phyloP scores from a whole-genome alignment of 2,329 filamentous ascomycete genomes.

The Didymella lethalis region DNA sequence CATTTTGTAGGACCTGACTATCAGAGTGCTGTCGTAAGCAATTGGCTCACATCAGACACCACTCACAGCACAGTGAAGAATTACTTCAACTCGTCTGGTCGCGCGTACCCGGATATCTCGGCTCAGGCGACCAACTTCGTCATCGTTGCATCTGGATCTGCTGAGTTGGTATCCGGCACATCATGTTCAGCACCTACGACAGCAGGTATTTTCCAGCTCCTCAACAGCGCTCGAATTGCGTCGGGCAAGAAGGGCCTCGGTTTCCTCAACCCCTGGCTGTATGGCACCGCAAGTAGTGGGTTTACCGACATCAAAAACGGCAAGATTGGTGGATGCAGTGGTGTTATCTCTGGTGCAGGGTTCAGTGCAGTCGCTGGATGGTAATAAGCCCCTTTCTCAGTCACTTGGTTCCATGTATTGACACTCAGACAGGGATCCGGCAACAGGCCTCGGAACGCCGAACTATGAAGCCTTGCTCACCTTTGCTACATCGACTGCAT shows the following conservation, averaged over 20 bases:
- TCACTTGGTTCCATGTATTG: no score
- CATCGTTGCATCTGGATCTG: constrained; percentile 28
- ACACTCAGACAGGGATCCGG: constrained; percentile 49
- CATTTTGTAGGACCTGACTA: constrained; percentile 40
- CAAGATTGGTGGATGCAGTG: constrained; percentile 31
- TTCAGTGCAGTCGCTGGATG: constrained; percentile 43
- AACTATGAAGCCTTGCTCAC: constrained; percentile 47
- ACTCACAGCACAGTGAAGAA: constrained; percentile 44
- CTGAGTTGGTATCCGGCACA: constrained; percentile 28
- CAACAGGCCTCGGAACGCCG: constrained; percentile 60
- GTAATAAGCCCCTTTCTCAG: no score
- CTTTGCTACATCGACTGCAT: constrained; percentile 25
- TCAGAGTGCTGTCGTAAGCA: constrained; percentile 52
- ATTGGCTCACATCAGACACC: constrained; percentile 54
- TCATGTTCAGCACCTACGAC: constrained; percentile 33
- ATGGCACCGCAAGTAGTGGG: constrained; percentile 40
- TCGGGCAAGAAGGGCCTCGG: constrained; percentile 59
- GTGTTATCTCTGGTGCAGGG: constrained; percentile 28
- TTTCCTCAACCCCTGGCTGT: constrained; percentile 61
- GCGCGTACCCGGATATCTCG: constrained; percentile 60
- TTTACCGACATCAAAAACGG: constrained; percentile 54
- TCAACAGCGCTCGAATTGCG: constrained; percentile 60
- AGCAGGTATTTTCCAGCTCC: constrained; percentile 35
- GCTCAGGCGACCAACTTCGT: constrained; percentile 54
- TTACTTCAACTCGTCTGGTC: constrained; percentile 45